Evolutionary conservation across 2,329 filamentous ascomycete species (phyloP).

Genomic region (Apiospora saccharicola): DNA sequence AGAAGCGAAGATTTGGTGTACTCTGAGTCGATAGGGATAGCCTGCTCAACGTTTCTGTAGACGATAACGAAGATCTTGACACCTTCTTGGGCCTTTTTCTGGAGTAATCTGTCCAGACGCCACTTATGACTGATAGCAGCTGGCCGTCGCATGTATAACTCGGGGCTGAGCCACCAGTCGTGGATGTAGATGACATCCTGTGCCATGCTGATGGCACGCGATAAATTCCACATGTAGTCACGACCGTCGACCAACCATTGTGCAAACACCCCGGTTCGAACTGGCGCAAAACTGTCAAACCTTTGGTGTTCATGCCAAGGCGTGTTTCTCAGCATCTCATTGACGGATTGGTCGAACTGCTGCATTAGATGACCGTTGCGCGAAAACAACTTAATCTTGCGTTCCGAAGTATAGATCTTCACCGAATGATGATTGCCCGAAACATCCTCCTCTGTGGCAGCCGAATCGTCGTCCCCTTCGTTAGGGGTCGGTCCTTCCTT

Average conservation of each 20-base stretch:
- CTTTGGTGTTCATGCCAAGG: conserved; percentile 84
- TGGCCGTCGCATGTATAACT: conserved; percentile 92
- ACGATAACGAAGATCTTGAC: conserved; percentile 98
- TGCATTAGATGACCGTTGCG: conserved; percentile 87
- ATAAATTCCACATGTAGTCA: conserved; percentile 99
- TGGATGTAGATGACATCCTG: conserved; percentile 99
- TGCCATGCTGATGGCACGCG: conserved; percentile 94
- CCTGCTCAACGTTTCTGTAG: conserved; percentile 96
- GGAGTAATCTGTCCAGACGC: conserved; percentile 91
- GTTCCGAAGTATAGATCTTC: conserved; percentile 88
- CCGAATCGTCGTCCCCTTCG: conserved; percentile 36
- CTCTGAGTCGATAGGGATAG: conserved; percentile 96
- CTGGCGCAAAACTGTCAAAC: conserved; percentile 92
- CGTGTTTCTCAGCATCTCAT: conserved; percentile 83
- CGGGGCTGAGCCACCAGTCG: conserved; percentile 98
- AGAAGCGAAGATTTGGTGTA: conserved; percentile 97
- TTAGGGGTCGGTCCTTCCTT: conserved; percentile 50
- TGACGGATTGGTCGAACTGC: conserved; percentile 94
- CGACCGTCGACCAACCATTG: conserved; percentile 97
- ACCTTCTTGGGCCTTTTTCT: conserved; percentile 90
- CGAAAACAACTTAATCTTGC: conserved; percentile 89
- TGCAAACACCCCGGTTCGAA: conserved; percentile 84
- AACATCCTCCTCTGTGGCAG: conserved; percentile 45
- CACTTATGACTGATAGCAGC: conserved; percentile 98
- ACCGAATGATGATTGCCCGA: conserved; percentile 78